A percentile compares a stretch with the other conserved stretches of the same genome.
phyloP scores from a whole-genome alignment of 371 early-diverging fungal species.

The Rhizopus stolonifer region DNA sequence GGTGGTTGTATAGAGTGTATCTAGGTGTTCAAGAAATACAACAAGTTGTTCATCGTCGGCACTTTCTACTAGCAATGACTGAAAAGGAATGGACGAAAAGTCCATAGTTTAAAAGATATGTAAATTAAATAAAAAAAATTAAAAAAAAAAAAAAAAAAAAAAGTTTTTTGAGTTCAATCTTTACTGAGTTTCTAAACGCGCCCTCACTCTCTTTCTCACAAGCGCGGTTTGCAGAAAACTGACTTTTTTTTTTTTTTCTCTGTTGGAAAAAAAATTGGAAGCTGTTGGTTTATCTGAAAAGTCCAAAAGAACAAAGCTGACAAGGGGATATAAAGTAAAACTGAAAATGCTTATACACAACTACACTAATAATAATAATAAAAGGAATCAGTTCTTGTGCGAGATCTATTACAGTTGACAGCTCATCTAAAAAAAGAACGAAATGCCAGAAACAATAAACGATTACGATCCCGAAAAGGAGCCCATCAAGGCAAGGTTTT shows the following conservation, averaged over 20 bases:
- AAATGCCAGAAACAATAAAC: background rate
- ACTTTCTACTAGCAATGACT: slow-evolving; percentile 35
- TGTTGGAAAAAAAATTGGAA: too few species aligned
- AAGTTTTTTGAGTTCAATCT: background rate
- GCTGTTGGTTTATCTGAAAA: too few species aligned
- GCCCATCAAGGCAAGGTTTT: slow-evolving; percentile 19
- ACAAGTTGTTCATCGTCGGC: slow-evolving; percentile 32
- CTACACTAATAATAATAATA: too few species aligned
- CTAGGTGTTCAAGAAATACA: slow-evolving; percentile 32
- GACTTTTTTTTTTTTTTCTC: too few species aligned
- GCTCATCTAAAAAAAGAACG: background rate
- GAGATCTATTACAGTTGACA: background rate
- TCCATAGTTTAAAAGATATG: too few species aligned
- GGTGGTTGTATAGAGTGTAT: slow-evolving; percentile 30
- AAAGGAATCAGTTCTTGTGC: background rate
- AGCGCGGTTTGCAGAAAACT: too few species aligned
- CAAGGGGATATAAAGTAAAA: too few species aligned
- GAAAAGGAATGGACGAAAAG: slow-evolving; percentile 40
- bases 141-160: background rate
- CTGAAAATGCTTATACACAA: too few species aligned
- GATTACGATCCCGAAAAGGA: slow-evolving; percentile 27
- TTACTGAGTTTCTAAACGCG: too few species aligned
- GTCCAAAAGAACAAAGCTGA: too few species aligned
- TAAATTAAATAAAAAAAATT: too few species aligned
- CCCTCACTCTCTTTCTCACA: too few species aligned